Conservation (phyloP, 2,329 filamentous ascomycete genomes). For the Amauroascus niger region DNA sequence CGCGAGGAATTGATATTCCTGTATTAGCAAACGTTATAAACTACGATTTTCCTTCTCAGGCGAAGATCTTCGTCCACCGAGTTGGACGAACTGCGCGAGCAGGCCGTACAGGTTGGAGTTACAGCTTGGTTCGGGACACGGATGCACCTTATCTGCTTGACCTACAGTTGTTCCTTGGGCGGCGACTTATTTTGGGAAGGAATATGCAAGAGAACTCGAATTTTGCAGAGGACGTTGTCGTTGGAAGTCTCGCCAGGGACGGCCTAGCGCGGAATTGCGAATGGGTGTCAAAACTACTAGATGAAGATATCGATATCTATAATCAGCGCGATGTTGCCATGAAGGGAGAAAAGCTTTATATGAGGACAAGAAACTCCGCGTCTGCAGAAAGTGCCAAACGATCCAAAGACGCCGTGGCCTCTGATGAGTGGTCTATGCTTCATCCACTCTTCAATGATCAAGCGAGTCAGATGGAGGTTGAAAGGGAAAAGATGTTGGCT, state of each 20-base stretch:
- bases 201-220: constrained; percentile 51
- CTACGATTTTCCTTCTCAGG: constrained; percentile 93
- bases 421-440: constrained; percentile 60
- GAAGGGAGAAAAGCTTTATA: constrained; percentile 89
- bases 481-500: constrained; percentile 76
- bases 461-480: constrained; percentile 52
- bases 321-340: constrained; percentile 61
- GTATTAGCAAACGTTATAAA: constrained; percentile 95
- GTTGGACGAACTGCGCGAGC: constrained; percentile 94
- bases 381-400: constrained; percentile 84
- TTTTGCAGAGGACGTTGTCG: constrained; percentile 72
- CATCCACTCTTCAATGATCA: constrained; percentile 73
- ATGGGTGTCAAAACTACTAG: constrained; percentile 68
- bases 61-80: constrained; percentile 92
- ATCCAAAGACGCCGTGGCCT: constrained; percentile 64
- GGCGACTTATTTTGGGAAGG: constrained; percentile 66
- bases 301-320: constrained; percentile 63
- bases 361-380: constrained; percentile 80
- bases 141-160: constrained; percentile 90
- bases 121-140: constrained; percentile 77
- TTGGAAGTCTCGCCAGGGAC: constrained; percentile 65
- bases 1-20: constrained; percentile 94
- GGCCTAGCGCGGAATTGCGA: constrained; percentile 67
- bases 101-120: constrained; percentile 86
- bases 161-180: constrained; percentile 87